A percentile compares a stretch with the other conserved stretches of the same genome.
Conservation (phyloP, 805 yeast genomes). For the Lachancea nothofagi region DNA sequence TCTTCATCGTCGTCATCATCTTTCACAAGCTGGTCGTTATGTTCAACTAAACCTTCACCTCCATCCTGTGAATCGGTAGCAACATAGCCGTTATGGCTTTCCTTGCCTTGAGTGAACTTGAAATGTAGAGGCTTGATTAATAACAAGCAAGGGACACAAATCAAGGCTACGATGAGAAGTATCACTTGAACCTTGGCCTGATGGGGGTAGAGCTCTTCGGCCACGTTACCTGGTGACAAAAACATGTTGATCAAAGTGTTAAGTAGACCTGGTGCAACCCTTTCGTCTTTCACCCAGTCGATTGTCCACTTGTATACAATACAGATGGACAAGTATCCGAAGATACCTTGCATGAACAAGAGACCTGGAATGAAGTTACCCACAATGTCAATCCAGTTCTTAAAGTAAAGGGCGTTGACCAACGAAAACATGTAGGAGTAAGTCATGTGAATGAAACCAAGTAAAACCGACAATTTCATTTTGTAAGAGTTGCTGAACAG, state of each 20-base stretch:
- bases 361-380: conserved; percentile 74
- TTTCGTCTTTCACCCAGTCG: conserved; percentile 59
- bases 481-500: conserved; percentile 68
- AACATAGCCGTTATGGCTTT: conserved; percentile 17
- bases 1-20: conserved; percentile 38
- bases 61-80: conserved; percentile 15
- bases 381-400: conserved; percentile 56
- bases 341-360: conserved; percentile 68
- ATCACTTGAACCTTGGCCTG: conserved; percentile 58
- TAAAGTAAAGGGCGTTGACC: conserved; percentile 54
- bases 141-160: conserved; percentile 73
- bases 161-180: conserved; percentile 51
- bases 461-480: conserved; percentile 68
- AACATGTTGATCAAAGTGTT: conserved; percentile 76
- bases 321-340: conserved; percentile 62
- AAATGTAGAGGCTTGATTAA: conserved; percentile 45
- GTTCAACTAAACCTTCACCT: conserved; percentile 6
- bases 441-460: conserved; percentile 73
- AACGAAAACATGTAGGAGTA: conserved; percentile 65
- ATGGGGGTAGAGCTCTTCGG: conserved; percentile 59
- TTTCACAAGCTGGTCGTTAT: neutral
- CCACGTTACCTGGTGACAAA: conserved; percentile 63
- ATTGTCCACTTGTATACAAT: conserved; percentile 70
- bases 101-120: conserved; percentile 34
- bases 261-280: conserved; percentile 65